These are phyloP conservation scores for Panus rudis DNA, from an alignment of 768 basidiomycete genomes.

Conservation along the genomic window DNA sequence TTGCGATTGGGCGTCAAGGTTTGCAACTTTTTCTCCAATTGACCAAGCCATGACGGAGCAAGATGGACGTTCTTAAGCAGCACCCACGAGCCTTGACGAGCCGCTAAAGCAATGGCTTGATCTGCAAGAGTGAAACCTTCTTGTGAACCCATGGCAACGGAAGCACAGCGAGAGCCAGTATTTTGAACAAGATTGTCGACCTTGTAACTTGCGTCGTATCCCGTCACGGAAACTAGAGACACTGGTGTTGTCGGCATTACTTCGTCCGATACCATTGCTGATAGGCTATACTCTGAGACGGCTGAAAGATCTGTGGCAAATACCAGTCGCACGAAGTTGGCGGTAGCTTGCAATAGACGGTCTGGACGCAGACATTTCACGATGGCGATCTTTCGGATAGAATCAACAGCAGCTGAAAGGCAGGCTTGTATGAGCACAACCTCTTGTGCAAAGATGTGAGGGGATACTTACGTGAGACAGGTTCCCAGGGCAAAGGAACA, in stretches of 20 bases:
- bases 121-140: slow-evolving; percentile 97
- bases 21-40: slow-evolving; percentile 93
- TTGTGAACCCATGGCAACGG: slow-evolving; percentile 97
- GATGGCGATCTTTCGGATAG: slow-evolving; percentile 68
- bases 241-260: slow-evolving; percentile 76
- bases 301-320: slow-evolving; percentile 77
- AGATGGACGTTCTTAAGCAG: slow-evolving; percentile 96
- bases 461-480: slow-evolving; percentile 59
- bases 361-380: slow-evolving; percentile 93
- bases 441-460: neutral
- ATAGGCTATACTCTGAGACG: slow-evolving; percentile 71
- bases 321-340: slow-evolving; percentile 63
- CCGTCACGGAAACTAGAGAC: slow-evolving; percentile 87
- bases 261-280: slow-evolving; percentile 71
- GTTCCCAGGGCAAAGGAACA: slow-evolving; percentile 77
- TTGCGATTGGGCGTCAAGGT: slow-evolving; percentile 81
- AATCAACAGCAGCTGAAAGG: slow-evolving; percentile 56
- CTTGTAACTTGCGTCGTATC: slow-evolving; percentile 97
- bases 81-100: slow-evolving; percentile 93
- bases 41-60: slow-evolving; percentile 91
- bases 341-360: slow-evolving; percentile 78
- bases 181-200: slow-evolving; percentile 84
- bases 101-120: slow-evolving; percentile 89
- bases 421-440: slow-evolving; percentile 12
- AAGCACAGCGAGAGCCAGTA: slow-evolving; percentile 68